Percentiles rank a stretch among this genome's conserved stretches.
phyloP scores from a whole-genome alignment of 257 asterid species.

The Nicotiana obtusifolia region DNA sequence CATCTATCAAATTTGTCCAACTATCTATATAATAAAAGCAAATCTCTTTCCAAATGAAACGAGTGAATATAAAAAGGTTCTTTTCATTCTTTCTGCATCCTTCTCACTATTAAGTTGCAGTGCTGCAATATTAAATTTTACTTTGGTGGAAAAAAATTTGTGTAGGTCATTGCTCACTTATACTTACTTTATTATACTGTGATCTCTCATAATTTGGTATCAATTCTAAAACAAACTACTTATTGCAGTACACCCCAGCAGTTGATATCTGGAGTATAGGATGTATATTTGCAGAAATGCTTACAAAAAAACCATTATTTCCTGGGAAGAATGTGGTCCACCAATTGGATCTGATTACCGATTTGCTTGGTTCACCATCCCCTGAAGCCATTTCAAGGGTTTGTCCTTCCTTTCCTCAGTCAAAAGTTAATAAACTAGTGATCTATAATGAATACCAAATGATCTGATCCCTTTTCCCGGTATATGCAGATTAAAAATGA shows the following conservation, averaged over 20 bases:
- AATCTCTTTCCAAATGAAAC: neutral
- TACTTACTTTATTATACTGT: neutral
- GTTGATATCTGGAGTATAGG: conserved; percentile 97
- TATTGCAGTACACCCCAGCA: conserved; percentile 93
- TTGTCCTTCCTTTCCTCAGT: conserved; percentile 18
- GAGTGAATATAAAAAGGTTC: neutral
- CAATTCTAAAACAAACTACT: neutral
- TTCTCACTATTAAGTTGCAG: neutral
- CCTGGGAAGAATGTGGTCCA: conserved; percentile 86
- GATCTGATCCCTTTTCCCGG: neutral
- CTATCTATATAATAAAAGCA: neutral
- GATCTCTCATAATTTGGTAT: neutral
- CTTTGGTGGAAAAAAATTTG: neutral
- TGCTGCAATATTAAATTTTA: neutral
- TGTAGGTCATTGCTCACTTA: neutral
- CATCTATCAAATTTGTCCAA: neutral
- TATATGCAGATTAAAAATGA: conserved; percentile 75
- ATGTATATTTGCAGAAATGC: conserved; percentile 90
- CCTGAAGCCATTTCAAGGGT: conserved; percentile 81
- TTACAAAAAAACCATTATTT: conserved; percentile 72
- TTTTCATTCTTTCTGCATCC: neutral
- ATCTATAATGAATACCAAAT: neutral
- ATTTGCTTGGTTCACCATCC: conserved; percentile 85
- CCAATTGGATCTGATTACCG: conserved; percentile 85
- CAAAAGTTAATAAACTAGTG: neutral